Percentiles rank a stretch among this genome's conserved stretches.
Evolutionary conservation across 192 early-diverging fungal genomes (phyloP).

Genomic region (Coemansia sp.): DNA sequence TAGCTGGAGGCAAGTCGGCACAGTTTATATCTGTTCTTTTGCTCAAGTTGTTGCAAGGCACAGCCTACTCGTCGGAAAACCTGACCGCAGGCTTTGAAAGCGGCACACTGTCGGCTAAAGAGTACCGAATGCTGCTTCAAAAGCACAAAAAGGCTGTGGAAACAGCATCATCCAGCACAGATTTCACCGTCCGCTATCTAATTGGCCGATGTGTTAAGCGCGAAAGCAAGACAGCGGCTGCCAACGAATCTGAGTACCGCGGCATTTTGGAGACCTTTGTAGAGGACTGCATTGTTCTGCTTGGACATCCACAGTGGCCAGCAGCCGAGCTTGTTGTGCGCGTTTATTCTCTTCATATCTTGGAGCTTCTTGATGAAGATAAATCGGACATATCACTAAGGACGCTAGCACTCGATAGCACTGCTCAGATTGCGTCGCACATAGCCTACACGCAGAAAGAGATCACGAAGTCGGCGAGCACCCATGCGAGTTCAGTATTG

Average conservation of each 20-base stretch:
- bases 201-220: slow-evolving; percentile 56
- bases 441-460: slow-evolving; percentile 33
- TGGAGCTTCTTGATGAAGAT: slow-evolving; percentile 64
- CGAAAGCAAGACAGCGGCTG: slow-evolving; percentile 35
- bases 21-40: slow-evolving; percentile 72
- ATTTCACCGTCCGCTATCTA: slow-evolving; percentile 63
- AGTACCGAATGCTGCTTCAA: slow-evolving; percentile 35
- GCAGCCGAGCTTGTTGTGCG: slow-evolving; percentile 72
- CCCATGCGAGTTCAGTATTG: background rate
- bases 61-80: slow-evolving; percentile 36
- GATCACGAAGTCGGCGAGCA: slow-evolving; percentile 1
- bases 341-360: slow-evolving; percentile 69
- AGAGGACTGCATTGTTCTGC: slow-evolving; percentile 66
- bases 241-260: slow-evolving; percentile 73
- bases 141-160: slow-evolving; percentile 55
- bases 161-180: slow-evolving; percentile 56
- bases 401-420: slow-evolving; percentile 63
- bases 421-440: slow-evolving; percentile 63
- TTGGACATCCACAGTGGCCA: slow-evolving; percentile 90
- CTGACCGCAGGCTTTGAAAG: slow-evolving; percentile 40
- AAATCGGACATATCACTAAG: slow-evolving; percentile 59
- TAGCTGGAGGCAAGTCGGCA: slow-evolving; percentile 64
- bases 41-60: slow-evolving; percentile 65
- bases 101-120: slow-evolving; percentile 28
- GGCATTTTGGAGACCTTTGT: slow-evolving; percentile 69